phyloP scores from a whole-genome alignment of 192 early-diverging fungal genomes.

The Glomus cerebriforme region DNA sequence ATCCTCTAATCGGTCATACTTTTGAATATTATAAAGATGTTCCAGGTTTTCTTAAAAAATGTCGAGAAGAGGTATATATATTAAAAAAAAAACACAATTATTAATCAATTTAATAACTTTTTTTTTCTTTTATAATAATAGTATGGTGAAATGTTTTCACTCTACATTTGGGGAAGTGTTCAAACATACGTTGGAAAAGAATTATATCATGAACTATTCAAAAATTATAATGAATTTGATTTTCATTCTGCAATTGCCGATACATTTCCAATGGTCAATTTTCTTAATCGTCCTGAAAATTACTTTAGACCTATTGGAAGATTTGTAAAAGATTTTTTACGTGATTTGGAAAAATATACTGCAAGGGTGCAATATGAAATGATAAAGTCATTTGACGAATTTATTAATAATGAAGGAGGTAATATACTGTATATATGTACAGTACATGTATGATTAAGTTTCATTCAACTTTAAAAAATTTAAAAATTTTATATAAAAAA shows the following conservation, averaged over 20 bases:
- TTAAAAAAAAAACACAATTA: too few species aligned
- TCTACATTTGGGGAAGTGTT: not conserved
- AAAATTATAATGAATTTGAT: not conserved
- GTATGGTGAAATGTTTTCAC: conserved; percentile 23
- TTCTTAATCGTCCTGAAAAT: not conserved
- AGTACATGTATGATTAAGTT: too few species aligned
- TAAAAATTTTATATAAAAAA: too few species aligned
- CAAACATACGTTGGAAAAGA: too few species aligned
- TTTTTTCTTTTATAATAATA: not conserved
- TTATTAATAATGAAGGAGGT: too few species aligned
- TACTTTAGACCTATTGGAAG: not conserved
- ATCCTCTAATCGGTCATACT: not conserved
- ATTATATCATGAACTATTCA: not conserved
- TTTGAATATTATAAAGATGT: not conserved
- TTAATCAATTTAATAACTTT: too few species aligned
- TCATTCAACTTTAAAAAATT: too few species aligned
- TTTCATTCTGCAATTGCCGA: not conserved
- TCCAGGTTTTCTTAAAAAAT: not conserved
- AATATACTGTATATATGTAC: too few species aligned
- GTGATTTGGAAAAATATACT: too few species aligned
- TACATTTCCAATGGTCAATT: not conserved
- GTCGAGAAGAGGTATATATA: conserved; percentile 17
- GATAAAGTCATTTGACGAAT: too few species aligned
- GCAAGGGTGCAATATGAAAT: too few species aligned
- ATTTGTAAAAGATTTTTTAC: not conserved